Base-by-base conservation (phyloP, 2,329 filamentous ascomycete genomes). In the Phoma sp. region DNA sequence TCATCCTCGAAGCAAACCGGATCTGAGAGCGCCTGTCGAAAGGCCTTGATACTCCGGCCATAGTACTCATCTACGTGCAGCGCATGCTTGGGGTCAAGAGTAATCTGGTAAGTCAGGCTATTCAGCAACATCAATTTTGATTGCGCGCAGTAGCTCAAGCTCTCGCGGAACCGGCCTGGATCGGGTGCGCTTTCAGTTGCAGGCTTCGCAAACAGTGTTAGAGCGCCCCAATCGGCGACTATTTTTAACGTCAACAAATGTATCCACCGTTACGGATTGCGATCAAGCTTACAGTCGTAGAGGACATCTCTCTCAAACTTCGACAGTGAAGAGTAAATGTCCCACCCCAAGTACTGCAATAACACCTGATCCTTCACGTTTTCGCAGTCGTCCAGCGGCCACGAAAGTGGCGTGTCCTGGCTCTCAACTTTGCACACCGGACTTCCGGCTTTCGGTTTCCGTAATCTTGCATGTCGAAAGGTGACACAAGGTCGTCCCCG, bases 171-270 rank as follows among this genome's bases (percentile, higher is more conserved):
- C 1, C 48, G 43, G 17, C 37, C 42, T n/a, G 43, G 48, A 3
- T 53, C 43, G 1, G 51, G 45, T 15, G 17, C 10, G 18, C 26
- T 54, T 23, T 54, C 45, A 26, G 25, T 34, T 6, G 38, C 43
- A 28, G 42, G 42, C 33, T 28, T 48, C 11, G 48, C 29, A 25
- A 52, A 52, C 10, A 56, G 38, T 6, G 42, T 53, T n/a, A 50
- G 11, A 12, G 47, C 53, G 18, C 53, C 47, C 47, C 53, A 56
- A 7, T 56, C 42, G 14, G 43, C 53, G n/a, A 52, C 53, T 56
- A 18, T 9, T 15, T 25, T 12, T 17, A 11, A 12, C 9, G 23
- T 51, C 20, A 51, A 15, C 26, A 12, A 6, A 11, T 5, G 6
- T 10, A 10, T 6, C 4, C 9, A n/a, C 5, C 21, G 11, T 21